Base-by-base conservation (phyloP, 169 alveolate species). In the Pseudocohnilembus persalinus region DNA sequence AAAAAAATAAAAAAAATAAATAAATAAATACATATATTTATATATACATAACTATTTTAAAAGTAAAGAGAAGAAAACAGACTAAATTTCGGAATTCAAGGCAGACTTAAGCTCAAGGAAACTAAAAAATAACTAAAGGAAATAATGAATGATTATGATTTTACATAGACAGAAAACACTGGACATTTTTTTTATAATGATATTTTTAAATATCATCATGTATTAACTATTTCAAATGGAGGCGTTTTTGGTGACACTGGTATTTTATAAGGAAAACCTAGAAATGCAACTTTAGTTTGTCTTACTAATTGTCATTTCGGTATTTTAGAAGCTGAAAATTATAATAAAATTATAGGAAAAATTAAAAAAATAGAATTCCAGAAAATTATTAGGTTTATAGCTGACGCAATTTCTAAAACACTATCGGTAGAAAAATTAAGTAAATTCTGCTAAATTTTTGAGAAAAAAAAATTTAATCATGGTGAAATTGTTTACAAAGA, bases 201-300 rank as follows among this genome's bases (percentile, higher is more conserved):
- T 49, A 49, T 49, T 49, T 49, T 4, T 49, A 49, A 49, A 49
- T 49, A 49, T 20, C 68, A 49, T 49, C 68, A 49, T 20, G 20
- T 49, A 11, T 49, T 20, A 4, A 49, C 68, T 4, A 4, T 49
- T 4, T 49, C 68, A 20, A 81, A 63, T 1, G 82, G 89, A 30
- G 79, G 74, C 16, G 64, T 77, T 29, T 81, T 76, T 29, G 82
- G 81, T 0, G 81, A 76, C 29, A 6, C 68, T 30, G 76, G 81
- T 0, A 31, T 84, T 16, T 30, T 68, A 32, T 31, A 68, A 0
- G 30, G 79, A 28, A 76, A 76, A 29, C 75, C 88, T 28, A 31
- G 86, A 65, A 31, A 68, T 27, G 80, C 80, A 1, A 73, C 80
- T 20, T 68, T 73, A 31, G 31, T 33, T 30, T 81, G 80, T 31